Conservation (phyloP, 441 rosid genomes). For the Viola pubescens region DNA sequence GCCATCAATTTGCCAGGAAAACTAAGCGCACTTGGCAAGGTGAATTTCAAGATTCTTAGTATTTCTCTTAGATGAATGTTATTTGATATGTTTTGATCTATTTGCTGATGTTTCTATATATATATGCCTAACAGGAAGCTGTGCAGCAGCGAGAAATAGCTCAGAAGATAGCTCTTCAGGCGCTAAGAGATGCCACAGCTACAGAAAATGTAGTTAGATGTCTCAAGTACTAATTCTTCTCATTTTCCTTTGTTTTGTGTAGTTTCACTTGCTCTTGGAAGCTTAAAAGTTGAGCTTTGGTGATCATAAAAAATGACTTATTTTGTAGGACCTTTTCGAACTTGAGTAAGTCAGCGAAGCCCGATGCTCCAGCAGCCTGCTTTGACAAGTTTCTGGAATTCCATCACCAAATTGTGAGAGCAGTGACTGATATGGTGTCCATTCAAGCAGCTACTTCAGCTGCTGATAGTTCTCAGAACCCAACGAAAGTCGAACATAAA, state of each 20-base stretch:
- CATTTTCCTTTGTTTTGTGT: not conserved
- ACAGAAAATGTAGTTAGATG: constrained; percentile 65
- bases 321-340: constrained; percentile 52
- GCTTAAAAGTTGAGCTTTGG: not conserved
- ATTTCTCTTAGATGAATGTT: not conserved
- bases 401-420: constrained; percentile 51
- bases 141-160: constrained; percentile 71
- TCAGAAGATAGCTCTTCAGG: constrained; percentile 78
- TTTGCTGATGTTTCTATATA: not conserved
- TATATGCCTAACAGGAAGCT: constrained; percentile 47
- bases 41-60: constrained; percentile 15
- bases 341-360: constrained; percentile 60
- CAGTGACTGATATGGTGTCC: constrained; percentile 48
- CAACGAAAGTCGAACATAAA: constrained; percentile 18
- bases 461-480: constrained; percentile 25
- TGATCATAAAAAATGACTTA: not conserved
- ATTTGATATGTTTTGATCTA: not conserved
- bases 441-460: constrained; percentile 51
- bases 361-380: constrained; percentile 63
- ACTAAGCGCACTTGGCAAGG: constrained; percentile 58
- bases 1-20: constrained; percentile 46
- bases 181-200: constrained; percentile 78
- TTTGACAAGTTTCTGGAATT: constrained; percentile 70
- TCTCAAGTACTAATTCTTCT: constrained; percentile 48
- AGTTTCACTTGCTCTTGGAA: not conserved